Evolutionary conservation across 108 stramenopile genomes (phyloP).

Genomic region (Cyclotella distinguenda): DNA sequence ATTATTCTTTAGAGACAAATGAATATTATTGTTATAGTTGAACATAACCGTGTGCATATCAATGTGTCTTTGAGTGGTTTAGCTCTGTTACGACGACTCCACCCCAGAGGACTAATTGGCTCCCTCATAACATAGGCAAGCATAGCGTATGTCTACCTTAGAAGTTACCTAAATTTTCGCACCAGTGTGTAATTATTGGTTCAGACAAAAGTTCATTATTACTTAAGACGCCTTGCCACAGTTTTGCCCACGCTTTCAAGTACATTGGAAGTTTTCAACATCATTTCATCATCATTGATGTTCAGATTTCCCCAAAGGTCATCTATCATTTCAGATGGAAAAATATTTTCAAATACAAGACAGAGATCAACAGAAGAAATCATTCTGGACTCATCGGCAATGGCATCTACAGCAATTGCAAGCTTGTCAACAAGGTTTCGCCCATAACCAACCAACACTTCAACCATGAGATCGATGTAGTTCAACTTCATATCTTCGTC

Average conservation of each 20-base stretch:
- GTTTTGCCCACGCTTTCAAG: conserved; percentile 4
- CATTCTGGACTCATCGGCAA: background rate
- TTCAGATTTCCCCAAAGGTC: background rate
- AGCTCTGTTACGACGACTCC: no score
- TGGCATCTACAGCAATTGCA: background rate
- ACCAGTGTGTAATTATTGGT: no score
- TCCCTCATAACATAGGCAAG: no score
- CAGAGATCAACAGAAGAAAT: background rate
- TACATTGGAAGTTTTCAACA: background rate
- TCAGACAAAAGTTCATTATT: no score
- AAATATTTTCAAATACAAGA: background rate
- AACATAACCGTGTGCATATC: no score
- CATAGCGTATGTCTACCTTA: no score
- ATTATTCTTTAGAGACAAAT: no score
- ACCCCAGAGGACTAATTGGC: no score
- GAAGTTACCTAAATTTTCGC: no score
- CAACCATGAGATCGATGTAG: conserved; percentile 8
- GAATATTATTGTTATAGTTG: no score
- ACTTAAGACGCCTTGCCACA: no score
- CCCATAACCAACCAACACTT: conserved; percentile 3
- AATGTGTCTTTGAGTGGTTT: no score
- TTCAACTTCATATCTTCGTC: background rate
- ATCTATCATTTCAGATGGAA: background rate
- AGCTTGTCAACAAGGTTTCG: conserved; percentile 2
- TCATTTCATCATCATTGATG: background rate